Conservation (phyloP, 1,284 basidiomycete genomes). For the Polyporus tsugae region DNA sequence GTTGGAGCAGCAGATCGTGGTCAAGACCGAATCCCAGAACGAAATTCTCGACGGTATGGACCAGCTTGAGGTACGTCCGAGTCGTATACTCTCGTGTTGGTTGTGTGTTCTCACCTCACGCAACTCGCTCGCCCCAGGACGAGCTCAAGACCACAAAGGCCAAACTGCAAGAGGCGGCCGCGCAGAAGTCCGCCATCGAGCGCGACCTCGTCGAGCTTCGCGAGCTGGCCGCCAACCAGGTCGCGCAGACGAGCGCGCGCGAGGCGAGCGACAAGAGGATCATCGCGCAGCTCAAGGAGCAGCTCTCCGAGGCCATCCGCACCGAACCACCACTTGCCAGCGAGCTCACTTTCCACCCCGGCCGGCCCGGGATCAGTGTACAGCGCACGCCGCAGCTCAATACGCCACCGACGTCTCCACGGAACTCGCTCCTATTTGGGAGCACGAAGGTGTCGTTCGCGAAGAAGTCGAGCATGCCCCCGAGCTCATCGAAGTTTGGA, state of each 20-base stretch:
- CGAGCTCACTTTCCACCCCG: background rate
- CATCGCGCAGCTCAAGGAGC: background rate
- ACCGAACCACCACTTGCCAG: background rate
- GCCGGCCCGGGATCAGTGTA: background rate
- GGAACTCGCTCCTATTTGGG: background rate
- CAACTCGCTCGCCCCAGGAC: background rate
- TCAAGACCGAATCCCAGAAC: background rate
- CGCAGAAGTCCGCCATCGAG: background rate
- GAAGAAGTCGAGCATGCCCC: background rate
- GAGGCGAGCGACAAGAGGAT: background rate
- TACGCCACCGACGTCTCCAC: background rate
- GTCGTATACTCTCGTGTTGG: no score
- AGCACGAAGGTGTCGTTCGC: background rate
- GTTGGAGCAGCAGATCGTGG: background rate
- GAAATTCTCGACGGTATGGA: background rate
- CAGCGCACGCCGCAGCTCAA: background rate
- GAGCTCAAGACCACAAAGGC: background rate
- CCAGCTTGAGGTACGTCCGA: background rate
- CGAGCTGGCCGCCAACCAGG: background rate
- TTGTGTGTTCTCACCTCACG: background rate
- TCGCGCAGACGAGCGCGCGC: background rate
- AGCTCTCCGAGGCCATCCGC: slow-evolving; percentile 1
- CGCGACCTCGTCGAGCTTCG: background rate
- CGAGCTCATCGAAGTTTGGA: background rate
- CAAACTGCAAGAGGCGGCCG: background rate